These are phyloP conservation scores for Corrigiola litoralis DNA, from an alignment of 179 eudicot genomes.

Conservation along the genomic window DNA sequence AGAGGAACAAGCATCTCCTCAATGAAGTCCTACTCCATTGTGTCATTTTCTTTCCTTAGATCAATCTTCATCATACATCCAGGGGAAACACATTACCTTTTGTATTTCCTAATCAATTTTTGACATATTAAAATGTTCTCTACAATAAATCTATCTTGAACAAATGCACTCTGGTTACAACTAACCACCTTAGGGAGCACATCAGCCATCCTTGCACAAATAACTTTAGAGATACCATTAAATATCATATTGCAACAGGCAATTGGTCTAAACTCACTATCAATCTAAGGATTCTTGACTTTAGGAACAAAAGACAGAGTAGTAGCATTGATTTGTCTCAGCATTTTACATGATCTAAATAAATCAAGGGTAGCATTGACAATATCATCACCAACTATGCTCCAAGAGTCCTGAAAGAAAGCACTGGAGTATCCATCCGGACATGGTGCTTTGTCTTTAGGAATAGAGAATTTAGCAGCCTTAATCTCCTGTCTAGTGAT, in stretches of 20 bases:
- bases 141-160: not conserved
- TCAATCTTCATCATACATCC: not conserved
- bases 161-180: not conserved
- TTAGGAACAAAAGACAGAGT: not conserved
- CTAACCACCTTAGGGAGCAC: not conserved
- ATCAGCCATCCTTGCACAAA: not conserved
- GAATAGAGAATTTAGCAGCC: not conserved
- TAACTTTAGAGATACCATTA: not conserved
- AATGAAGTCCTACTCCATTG: not conserved
- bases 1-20: not conserved
- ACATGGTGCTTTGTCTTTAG: not conserved
- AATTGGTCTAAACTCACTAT: not conserved
- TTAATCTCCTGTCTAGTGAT: no score
- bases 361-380: not conserved
- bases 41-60: not conserved
- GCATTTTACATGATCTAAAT: not conserved
- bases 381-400: not conserved
- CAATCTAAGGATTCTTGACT: not conserved
- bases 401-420: not conserved
- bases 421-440: not conserved
- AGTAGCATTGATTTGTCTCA: not conserved
- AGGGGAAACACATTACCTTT: not conserved
- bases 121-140: not conserved
- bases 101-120: not conserved
- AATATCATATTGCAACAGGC: not conserved